Base-by-base conservation (phyloP, 768 basidiomycete species). In the Wakefieldia striispora region DNA sequence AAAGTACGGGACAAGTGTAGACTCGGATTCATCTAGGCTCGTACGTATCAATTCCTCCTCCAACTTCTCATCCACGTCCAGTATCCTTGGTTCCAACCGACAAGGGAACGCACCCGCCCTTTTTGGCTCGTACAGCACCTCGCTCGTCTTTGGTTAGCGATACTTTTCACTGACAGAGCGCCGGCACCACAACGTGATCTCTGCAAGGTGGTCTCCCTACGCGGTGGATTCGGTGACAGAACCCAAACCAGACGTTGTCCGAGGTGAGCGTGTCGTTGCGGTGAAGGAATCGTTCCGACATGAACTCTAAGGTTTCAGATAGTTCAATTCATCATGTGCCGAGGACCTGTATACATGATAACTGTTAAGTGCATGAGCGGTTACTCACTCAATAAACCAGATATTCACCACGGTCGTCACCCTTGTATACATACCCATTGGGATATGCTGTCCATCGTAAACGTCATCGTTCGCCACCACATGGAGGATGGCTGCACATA, bases 251-350 rank as follows among this genome's bases (percentile, higher is more conserved):
- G 8, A 55, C 46, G n/a, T 45, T 48, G n/a, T 61, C 56, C 9
- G 37, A 40, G 9, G 48, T 59, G 31, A 59, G 49, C 6, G 45
- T 51, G 1, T 54, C 60, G 19, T 62, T 44, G 2, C 36, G 3
- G 33, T 72, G 66, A 10, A 73, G 44, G 45, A 75, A 74, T 29
- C 29, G 8, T 4, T 29, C 29, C 12, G 74, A 74, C 12, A 50
- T 48, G 55, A 74, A 75, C 27, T 56, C 57, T 12, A 70, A 69
- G 73, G 67, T 2, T 65, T 62, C 1, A 67, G 61, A 45, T 74
- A 72, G 60, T 67, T 67, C 37, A 55, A 66, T 20, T 52, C 52
- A 34, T 62, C 42, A 10, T 54, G 61, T 5, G 45, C 44, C 45
- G 60, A 60, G n/a, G 55, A 43, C 61, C 53, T 57, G 20, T 2